phyloP scores from a whole-genome alignment of 2,329 filamentous ascomycete species.

The Dendryphion nanum region DNA sequence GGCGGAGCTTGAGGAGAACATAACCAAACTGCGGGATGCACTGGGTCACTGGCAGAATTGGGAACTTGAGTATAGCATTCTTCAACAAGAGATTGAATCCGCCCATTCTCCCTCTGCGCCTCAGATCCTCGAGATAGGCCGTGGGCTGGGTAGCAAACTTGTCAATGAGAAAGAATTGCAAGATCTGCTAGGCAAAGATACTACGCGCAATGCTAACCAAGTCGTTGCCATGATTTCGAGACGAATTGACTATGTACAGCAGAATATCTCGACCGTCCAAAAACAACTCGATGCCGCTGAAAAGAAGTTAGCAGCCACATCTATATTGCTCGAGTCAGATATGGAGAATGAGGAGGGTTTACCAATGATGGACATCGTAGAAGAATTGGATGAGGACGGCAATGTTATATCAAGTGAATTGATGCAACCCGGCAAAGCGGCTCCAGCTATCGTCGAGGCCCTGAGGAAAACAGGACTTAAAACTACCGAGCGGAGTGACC shows the following conservation, averaged over 20 bases:
- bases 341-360: slow-evolving; percentile 66
- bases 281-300: slow-evolving; percentile 70
- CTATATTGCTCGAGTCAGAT: slow-evolving; percentile 59
- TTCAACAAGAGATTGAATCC: slow-evolving; percentile 75
- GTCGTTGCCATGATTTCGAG: slow-evolving; percentile 68
- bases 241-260: slow-evolving; percentile 84
- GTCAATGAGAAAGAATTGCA: slow-evolving; percentile 61
- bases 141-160: slow-evolving; percentile 62
- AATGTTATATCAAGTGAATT: slow-evolving; percentile 66
- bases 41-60: slow-evolving; percentile 87
- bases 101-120: slow-evolving; percentile 22
- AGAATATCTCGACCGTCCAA: slow-evolving; percentile 73
- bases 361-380: slow-evolving; percentile 85
- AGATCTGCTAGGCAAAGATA: slow-evolving; percentile 51
- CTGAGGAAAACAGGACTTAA: slow-evolving; percentile 73
- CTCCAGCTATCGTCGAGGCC: slow-evolving; percentile 67
- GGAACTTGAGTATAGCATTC: slow-evolving; percentile 86
- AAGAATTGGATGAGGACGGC: slow-evolving; percentile 87
- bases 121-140: slow-evolving; percentile 48
- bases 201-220: slow-evolving; percentile 57
- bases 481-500: slow-evolving; percentile 20
- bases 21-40: slow-evolving; percentile 70
- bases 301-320: slow-evolving; percentile 61
- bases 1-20: slow-evolving; percentile 70
- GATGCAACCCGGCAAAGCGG: slow-evolving; percentile 61